Conservation (phyloP, 768 basidiomycete genomes). For the Lentinus tigrinus region DNA sequence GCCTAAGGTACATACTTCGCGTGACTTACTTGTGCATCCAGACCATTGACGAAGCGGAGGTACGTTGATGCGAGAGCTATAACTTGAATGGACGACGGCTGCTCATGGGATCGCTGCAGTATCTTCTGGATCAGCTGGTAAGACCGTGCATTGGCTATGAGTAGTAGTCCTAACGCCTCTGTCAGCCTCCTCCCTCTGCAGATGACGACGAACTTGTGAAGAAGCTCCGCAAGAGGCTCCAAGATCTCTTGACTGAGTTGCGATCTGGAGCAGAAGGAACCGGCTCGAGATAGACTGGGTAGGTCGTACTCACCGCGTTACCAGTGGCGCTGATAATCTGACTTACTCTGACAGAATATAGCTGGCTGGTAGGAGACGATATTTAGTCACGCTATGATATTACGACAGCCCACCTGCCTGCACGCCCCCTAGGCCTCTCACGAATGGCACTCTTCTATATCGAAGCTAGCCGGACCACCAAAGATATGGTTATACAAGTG, state of each 20-base stretch:
- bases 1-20: no score
- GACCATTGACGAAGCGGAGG: conserved; percentile 20
- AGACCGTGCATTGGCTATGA: not conserved
- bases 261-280: conserved; percentile 16
- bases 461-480: no score
- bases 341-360: no score
- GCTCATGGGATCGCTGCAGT: not conserved
- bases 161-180: not conserved
- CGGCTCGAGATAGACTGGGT: not conserved
- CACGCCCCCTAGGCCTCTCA: no score
- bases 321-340: no score
- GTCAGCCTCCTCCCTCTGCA: conserved; percentile 12
- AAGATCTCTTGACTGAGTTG: conserved; percentile 11
- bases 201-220: conserved; percentile 10
- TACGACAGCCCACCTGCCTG: no score
- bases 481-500: not conserved
- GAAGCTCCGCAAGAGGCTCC: conserved; percentile 14
- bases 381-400: no score
- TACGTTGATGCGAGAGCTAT: not conserved
- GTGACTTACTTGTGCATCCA: not conserved
- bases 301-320: not conserved
- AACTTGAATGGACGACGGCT: no score
- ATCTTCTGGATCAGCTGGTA: conserved; percentile 20
- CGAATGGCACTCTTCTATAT: no score
- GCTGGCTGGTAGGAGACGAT: no score